Evolutionary conservation across 768 basidiomycete genomes (phyloP).

Genomic region (Podaxis mareebaensis): DNA sequence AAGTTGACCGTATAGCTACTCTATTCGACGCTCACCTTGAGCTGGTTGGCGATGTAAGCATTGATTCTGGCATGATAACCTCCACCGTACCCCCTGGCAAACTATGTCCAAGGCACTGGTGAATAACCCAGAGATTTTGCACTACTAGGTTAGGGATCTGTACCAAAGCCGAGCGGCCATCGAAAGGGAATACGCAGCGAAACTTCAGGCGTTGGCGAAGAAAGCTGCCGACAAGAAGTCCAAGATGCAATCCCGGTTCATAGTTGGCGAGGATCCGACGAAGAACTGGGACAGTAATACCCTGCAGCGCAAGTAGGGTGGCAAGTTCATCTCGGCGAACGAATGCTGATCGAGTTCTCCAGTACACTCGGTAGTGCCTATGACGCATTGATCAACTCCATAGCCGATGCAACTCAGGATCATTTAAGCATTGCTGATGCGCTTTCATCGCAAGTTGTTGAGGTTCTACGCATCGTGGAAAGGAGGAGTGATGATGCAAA

Average conservation of each 20-base stretch:
- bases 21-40: conserved; percentile 68
- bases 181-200: conserved; percentile 79
- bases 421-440: conserved; percentile 68
- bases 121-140: not conserved
- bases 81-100: not conserved
- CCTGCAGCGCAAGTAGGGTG: conserved; percentile 53
- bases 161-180: conserved; percentile 65
- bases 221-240: conserved; percentile 73
- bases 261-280: conserved; percentile 69
- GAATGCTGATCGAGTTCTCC: conserved; percentile 14
- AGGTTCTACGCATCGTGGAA: conserved; percentile 60
- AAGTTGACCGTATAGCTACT: conserved; percentile 62
- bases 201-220: conserved; percentile 63
- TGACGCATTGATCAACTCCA: conserved; percentile 61
- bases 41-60: conserved; percentile 61
- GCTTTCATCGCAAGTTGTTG: conserved; percentile 59
- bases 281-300: conserved; percentile 57
- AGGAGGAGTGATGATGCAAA: conserved; percentile 64
- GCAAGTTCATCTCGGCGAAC: not conserved
- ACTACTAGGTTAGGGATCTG: conserved; percentile 65
- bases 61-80: not conserved
- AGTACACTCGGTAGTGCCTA: conserved; percentile 80
- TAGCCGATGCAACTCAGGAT: conserved; percentile 63
- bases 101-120: conserved; percentile 1
- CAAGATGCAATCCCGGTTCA: conserved; percentile 52